Percentiles rank a stretch among this genome's conserved stretches.
Evolutionary conservation across 208 protist genomes (phyloP).

Genomic region (Acanthamoeba triangularis): DNA sequence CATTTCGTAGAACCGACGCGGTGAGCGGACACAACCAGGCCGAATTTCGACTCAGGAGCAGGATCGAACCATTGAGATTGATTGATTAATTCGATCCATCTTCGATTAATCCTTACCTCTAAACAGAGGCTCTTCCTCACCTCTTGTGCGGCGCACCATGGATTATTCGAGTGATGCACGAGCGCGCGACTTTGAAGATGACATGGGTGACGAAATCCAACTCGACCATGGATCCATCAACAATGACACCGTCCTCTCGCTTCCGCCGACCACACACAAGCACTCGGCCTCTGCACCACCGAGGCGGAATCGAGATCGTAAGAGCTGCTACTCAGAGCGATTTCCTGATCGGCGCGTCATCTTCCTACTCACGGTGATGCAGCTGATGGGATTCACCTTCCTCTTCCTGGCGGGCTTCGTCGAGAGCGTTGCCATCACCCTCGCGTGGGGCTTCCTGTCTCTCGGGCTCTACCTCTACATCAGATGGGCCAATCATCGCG

Average conservation of each 20-base stretch:
- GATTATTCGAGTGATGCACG: neutral
- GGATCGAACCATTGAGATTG: too few species aligned
- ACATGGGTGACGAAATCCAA: neutral
- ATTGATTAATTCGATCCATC: neutral
- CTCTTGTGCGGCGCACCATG: neutral
- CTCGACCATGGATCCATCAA: neutral
- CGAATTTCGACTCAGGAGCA: too few species aligned
- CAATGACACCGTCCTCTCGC: neutral
- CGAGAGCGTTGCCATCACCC: neutral
- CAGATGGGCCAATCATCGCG: slow-evolving; percentile 13
- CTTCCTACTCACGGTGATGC: slow-evolving; percentile 42
- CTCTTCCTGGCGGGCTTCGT: slow-evolving; percentile 49
- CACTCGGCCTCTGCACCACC: neutral
- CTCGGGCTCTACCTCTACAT: slow-evolving; percentile 5
- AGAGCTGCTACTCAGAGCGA: slow-evolving; percentile 6
- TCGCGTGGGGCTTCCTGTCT: slow-evolving; percentile 18
- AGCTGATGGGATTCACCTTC: slow-evolving; percentile 39
- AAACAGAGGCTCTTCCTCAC: neutral
- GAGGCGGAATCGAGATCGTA: neutral
- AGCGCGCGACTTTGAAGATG: neutral
- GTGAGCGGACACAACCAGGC: too few species aligned
- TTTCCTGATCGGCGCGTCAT: slow-evolving; percentile 24
- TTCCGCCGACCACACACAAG: neutral
- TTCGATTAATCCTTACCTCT: too few species aligned
- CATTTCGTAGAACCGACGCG: too few species aligned